Conservation (phyloP, 345 rosid genomes). For the Citropsis articulata region DNA sequence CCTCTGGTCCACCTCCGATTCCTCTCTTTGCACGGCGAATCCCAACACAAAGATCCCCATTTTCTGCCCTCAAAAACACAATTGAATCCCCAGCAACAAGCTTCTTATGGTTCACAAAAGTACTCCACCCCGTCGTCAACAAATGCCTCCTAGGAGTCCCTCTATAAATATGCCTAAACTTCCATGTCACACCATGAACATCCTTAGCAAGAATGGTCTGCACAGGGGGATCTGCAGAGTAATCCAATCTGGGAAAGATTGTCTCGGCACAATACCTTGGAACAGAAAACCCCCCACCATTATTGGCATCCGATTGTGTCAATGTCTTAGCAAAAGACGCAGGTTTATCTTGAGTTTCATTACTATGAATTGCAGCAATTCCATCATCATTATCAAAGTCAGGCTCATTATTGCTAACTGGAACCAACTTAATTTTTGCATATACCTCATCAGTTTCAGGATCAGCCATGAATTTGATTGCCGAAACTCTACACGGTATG, state of each 20-base stretch:
- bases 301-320: slow-evolving; percentile 79
- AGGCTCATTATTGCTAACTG: slow-evolving; percentile 19
- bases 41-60: slow-evolving; percentile 75
- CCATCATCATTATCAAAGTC: slow-evolving; percentile 34
- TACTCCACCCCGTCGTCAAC: slow-evolving; percentile 85
- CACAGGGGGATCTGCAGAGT: slow-evolving; percentile 70
- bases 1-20: slow-evolving; percentile 48
- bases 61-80: slow-evolving; percentile 64
- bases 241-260: slow-evolving; percentile 69
- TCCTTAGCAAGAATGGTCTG: slow-evolving; percentile 76
- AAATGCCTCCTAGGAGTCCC: slow-evolving; percentile 79
- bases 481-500: slow-evolving; percentile 44
- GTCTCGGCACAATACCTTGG: slow-evolving; percentile 88
- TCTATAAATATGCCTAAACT: slow-evolving; percentile 77
- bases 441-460: slow-evolving; percentile 66
- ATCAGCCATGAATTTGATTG: slow-evolving; percentile 69
- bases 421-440: slow-evolving; percentile 50
- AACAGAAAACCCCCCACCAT: slow-evolving; percentile 82
- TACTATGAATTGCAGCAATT: slow-evolving; percentile 34
- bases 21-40: slow-evolving; percentile 69
- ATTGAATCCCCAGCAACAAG: slow-evolving; percentile 80
- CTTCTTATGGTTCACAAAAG: slow-evolving; percentile 73
- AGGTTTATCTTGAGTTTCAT: slow-evolving; percentile 57
- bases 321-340: slow-evolving; percentile 74
- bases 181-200: slow-evolving; percentile 69